These are phyloP conservation scores for Hemileccinum impolitum DNA, from an alignment of 768 basidiomycete genomes.

Conservation along the genomic window DNA sequence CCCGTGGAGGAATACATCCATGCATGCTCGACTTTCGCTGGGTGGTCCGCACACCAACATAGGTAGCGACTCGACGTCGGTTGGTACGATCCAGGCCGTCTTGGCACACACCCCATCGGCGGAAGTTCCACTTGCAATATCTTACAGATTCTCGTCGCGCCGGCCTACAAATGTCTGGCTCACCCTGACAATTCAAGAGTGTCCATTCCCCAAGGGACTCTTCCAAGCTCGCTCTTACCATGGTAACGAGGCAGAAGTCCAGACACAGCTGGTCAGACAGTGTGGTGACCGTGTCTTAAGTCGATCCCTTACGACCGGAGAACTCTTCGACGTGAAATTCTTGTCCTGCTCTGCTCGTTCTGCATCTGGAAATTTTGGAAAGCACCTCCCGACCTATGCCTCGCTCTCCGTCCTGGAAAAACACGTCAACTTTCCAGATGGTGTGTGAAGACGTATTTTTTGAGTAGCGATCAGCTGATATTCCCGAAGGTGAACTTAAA, in stretches of 20 bases:
- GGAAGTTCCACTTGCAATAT: not conserved
- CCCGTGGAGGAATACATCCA: constrained; percentile 12
- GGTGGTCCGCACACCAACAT: no score
- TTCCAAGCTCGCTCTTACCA: not conserved
- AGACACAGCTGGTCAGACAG: constrained; percentile 4
- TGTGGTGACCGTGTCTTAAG: constrained; percentile 4
- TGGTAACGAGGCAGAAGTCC: not conserved
- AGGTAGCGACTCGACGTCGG: no score
- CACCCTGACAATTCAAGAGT: constrained; percentile 10
- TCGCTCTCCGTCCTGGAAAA: constrained; percentile 14
- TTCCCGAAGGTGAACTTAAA: constrained; percentile 7
- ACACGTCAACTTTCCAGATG: constrained; percentile 6
- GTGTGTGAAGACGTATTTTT: constrained; percentile 3
- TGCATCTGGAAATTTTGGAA: not conserved
- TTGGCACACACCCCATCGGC: constrained; percentile 2
- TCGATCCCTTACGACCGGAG: constrained; percentile 16
- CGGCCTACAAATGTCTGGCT: constrained; percentile 6
- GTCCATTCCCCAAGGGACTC: constrained; percentile 14
- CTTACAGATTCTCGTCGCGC: not conserved
- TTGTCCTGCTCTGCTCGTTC: constrained; percentile 4
- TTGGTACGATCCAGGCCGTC: constrained; percentile 1
- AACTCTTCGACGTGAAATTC: constrained; percentile 17
- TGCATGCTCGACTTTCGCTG: constrained; percentile 10
- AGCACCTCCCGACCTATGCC: constrained; percentile 9
- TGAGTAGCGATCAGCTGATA: not conserved